Evolutionary conservation across 2,329 filamentous ascomycete species (phyloP), one percentile per base, ranked within the genome.

Genomic region (Calycina marina): DNA sequence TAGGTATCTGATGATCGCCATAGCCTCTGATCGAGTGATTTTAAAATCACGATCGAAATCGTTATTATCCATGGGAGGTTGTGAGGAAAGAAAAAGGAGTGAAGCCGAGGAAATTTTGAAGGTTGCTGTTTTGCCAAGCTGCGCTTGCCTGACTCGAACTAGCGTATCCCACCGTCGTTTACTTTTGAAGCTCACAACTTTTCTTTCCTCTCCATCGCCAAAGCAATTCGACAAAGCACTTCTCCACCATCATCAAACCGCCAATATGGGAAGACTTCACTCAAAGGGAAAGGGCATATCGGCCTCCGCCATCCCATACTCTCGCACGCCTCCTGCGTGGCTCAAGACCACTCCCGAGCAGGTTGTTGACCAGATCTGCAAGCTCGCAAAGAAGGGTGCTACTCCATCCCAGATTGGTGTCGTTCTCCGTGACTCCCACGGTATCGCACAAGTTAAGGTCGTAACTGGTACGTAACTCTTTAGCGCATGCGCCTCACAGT

Each of bases 281-380:
- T 82, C 73, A 75, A 93, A 94, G 58, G 88, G 90, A 71, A 96
- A 96, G 83, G 92, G 90, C 66, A 98, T 98, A 68, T 85, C 84
- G 51, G 67, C 83, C 67, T 93, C 84, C 45, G 84, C 90, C 56
- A 68, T 96, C 65, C 90, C 92, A 59, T 98, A 96, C 78, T 93
- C 84, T 51, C 88, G 90, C 69, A 77, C 73, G 54, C 62, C 85
- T 46, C 88, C 90, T 42, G 73, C 86, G 52, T 98, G 90, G 90
- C 72, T 96, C 65, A 98, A 98, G 81, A 92, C 84, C 68, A 93
- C 85, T 53, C 86, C 90, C 59, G 85, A 94, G 56, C 84, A 93
- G 70, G 85, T 98, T 62, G 84, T 93, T 54, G 90, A 98, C 61
- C 86, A 96, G 71, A 98, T 98, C 69, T 86, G 81, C 18, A 14